phyloP scores from a whole-genome alignment of 1,284 basidiomycete genomes.

The Cutaneotrichosporon spelunceum region DNA sequence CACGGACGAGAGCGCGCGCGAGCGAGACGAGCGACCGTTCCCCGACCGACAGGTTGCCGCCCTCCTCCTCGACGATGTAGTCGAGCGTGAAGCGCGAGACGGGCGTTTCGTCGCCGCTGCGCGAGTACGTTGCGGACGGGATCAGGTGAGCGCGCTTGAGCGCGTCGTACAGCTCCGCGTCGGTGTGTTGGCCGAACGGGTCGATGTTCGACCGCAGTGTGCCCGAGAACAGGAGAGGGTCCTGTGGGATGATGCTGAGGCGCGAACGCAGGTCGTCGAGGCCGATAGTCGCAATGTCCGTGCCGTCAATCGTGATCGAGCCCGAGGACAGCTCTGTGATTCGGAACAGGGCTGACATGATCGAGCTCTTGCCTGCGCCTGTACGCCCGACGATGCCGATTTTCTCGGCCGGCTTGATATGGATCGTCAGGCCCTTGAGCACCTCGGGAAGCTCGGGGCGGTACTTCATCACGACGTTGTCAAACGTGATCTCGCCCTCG shows the following conservation, averaged over 20 bases:
- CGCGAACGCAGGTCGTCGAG: constrained; percentile 54
- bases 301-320: constrained; percentile 50
- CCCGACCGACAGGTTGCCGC: constrained; percentile 68
- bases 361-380: constrained; percentile 60
- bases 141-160: constrained; percentile 74
- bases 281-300: constrained; percentile 56
- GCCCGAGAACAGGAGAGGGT: constrained; percentile 63
- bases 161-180: constrained; percentile 75
- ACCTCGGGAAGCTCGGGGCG: constrained; percentile 56
- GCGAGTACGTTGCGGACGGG: constrained; percentile 25
- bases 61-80: constrained; percentile 77
- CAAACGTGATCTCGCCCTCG: constrained; percentile 50
- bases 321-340: constrained; percentile 53
- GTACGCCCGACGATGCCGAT: constrained; percentile 56
- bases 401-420: constrained; percentile 55
- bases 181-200: constrained; percentile 69
- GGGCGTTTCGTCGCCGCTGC: constrained; percentile 28
- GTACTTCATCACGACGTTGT: constrained; percentile 54
- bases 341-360: constrained; percentile 58
- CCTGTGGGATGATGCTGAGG: constrained; percentile 77
- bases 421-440: constrained; percentile 60
- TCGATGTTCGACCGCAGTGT: constrained; percentile 63
- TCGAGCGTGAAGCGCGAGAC: constrained; percentile 69
- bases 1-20: constrained; percentile 63
- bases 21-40: constrained; percentile 66